These are phyloP conservation scores for Nyssa sinensis DNA, from an alignment of 148 eudicot genomes.

Conservation along the genomic window DNA sequence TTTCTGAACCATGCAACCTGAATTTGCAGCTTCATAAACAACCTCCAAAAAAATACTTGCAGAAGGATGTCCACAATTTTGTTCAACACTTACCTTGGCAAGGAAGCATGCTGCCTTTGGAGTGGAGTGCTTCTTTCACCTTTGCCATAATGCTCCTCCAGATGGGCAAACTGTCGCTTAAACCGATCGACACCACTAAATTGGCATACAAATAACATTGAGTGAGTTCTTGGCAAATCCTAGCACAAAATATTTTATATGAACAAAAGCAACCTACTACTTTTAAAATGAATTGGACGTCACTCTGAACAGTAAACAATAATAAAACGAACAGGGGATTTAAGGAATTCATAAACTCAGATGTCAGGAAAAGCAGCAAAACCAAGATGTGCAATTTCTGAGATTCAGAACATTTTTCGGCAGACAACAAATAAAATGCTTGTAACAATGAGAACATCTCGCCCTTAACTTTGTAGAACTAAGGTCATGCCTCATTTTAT, in stretches of 20 bases:
- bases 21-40: background rate
- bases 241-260: background rate
- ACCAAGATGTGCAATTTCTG: background rate
- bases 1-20: too few relatives aligned
- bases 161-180: conserved; percentile 74
- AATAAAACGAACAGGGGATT: too few relatives aligned
- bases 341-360: background rate
- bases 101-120: conserved; percentile 65
- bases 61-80: background rate
- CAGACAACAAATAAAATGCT: too few relatives aligned
- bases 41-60: background rate
- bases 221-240: background rate
- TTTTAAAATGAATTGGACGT: background rate
- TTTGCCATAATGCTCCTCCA: conserved; percentile 62
- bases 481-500: too few relatives aligned
- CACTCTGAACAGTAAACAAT: background rate
- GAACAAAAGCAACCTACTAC: background rate
- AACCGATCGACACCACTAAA: conserved; percentile 71
- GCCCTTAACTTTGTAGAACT: too few relatives aligned
- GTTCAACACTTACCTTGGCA: conserved; percentile 51
- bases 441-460: too few relatives aligned
- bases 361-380: background rate
- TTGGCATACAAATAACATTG: background rate
- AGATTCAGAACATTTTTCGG: too few relatives aligned
- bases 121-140: conserved; percentile 57